phyloP scores from a whole-genome alignment of 148 eudicot species.

The Rhododendron ovatum region DNA sequence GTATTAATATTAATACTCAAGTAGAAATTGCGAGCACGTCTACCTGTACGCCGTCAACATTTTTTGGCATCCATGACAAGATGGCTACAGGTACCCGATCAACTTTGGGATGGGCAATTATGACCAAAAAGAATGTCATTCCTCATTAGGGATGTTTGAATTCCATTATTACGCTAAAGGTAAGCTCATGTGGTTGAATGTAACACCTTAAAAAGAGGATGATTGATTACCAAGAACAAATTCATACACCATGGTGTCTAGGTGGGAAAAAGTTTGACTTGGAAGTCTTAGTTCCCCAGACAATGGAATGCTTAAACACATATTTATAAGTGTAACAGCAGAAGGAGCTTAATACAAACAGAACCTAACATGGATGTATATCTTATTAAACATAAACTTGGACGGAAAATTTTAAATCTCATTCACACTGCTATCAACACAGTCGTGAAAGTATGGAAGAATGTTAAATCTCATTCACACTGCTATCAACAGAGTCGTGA shows the following conservation, averaged over 20 bases:
- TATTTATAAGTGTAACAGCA: background rate
- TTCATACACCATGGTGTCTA: background rate
- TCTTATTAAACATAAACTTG: background rate
- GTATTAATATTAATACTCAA: background rate
- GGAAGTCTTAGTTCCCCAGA: background rate
- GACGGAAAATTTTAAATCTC: background rate
- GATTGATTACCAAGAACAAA: background rate
- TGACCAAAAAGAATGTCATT: background rate
- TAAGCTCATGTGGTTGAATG: background rate
- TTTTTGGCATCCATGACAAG: constrained; percentile 1
- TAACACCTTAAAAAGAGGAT: background rate
- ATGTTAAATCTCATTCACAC: too few relatives aligned
- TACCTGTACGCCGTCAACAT: background rate
- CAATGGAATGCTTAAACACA: background rate
- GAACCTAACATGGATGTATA: background rate
- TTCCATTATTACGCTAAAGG: background rate
- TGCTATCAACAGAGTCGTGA: too few relatives aligned
- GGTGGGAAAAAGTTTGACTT: background rate
- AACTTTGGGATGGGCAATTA: background rate
- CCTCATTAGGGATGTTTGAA: background rate
- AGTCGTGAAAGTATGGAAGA: too few relatives aligned
- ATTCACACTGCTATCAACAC: background rate
- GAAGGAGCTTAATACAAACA: background rate
- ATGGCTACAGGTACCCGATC: background rate
- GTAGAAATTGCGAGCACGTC: background rate